Base-by-base conservation (phyloP, 164 flowering plant species). In the Magnolia changhungtana region DNA sequence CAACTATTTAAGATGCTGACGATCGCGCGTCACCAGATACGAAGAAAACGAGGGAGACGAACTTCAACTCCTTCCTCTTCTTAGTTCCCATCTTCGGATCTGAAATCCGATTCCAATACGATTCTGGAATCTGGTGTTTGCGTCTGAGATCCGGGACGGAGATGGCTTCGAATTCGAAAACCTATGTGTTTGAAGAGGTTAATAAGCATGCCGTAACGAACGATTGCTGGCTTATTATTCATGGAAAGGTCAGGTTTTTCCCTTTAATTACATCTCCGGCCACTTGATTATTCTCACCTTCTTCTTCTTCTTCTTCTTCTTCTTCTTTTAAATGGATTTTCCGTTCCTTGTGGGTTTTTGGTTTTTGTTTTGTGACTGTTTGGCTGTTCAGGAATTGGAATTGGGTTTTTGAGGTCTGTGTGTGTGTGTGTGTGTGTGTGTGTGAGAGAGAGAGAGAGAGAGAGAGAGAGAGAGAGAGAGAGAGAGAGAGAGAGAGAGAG, bases 171-270 rank as follows among this genome's bases (percentile, higher is more conserved):
- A 91, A 89, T 84, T 81, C 81, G 58, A 91, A 85, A 79, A 63
- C 83, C 69, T 78, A 76, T 69, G 1, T 21, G 1, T 91, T 91
- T 67, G 97, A 88, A 69, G 97, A 94, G 70, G 94, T 92, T 51
- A 68, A 82, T 0, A 87, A 82, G 89, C 98, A 94, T 84, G 87
- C 86, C 81, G 74, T 81, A 55, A 85, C 85, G 76, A 87, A 94
- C 73, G 98, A 94, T 85, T 92, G 96, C 69, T 94, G 97, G 97
- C 90, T 94, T 55, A 78, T 94, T 73, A 94, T 94, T 51, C 71
- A 85, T 64, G 97, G 97, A 65, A 92, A 92, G 97, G 95, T 92
- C 2, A 4, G 45, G 45, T 49, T 61, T 65, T 31, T 31, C 8
- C 14, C 19, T 49, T 16, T 31, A 7, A 9, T 14, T 29, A 29